Percentiles rank a stretch among this genome's conserved stretches.
These are phyloP conservation scores for Bertia moriformis DNA, from an alignment of 2,329 filamentous ascomycete genomes.

Conservation along the genomic window DNA sequence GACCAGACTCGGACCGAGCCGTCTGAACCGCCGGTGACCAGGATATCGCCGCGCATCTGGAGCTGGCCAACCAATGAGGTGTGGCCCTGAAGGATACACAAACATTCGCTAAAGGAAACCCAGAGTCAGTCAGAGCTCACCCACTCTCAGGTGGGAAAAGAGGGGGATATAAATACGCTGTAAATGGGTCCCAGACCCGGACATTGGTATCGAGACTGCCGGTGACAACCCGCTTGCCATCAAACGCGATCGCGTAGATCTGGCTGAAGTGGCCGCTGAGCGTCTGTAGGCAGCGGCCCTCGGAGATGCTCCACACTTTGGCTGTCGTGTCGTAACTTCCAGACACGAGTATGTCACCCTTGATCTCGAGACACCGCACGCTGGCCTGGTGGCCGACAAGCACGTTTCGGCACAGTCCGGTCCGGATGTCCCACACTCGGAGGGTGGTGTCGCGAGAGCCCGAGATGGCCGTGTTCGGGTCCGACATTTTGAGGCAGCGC, in stretches of 20 bases:
- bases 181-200: constrained; percentile 70
- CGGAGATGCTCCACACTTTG: constrained; percentile 93
- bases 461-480: constrained; percentile 84
- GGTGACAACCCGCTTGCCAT: constrained; percentile 82
- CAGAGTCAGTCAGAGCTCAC: constrained; percentile 33
- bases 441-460: constrained; percentile 90
- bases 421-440: constrained; percentile 83
- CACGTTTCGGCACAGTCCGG: constrained; percentile 78
- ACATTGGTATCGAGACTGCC: constrained; percentile 94
- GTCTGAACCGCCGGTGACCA: constrained; percentile 92
- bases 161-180: not conserved
- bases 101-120: constrained; percentile 47
- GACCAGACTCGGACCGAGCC: constrained; percentile 96
- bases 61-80: constrained; percentile 92
- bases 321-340: constrained; percentile 96
- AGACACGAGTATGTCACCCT: constrained; percentile 92
- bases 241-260: constrained; percentile 96
- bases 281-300: constrained; percentile 81
- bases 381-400: constrained; percentile 90
- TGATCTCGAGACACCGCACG: constrained; percentile 86
- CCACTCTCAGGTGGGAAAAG: constrained; percentile 70
- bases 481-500: constrained; percentile 93
- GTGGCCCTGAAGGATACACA: constrained; percentile 87
- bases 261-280: constrained; percentile 93
- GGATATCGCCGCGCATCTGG: constrained; percentile 84